phyloP scores from a whole-genome alignment of 108 stramenopile genomes.

The Nitzschia sp. region DNA sequence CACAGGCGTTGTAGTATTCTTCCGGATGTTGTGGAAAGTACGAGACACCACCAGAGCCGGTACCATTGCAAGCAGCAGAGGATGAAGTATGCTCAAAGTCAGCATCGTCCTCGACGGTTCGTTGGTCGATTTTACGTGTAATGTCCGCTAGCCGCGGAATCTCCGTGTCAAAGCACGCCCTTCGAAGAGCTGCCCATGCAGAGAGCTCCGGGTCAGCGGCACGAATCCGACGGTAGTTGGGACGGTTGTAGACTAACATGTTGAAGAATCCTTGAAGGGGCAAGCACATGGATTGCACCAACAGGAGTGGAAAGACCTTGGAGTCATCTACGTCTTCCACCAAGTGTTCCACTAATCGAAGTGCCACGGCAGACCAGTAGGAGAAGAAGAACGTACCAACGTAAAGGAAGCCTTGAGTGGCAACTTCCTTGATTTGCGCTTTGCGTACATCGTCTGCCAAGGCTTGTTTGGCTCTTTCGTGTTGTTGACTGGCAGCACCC shows the following conservation, averaged over 20 bases:
- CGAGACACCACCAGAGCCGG: background rate
- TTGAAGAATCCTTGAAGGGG: conserved; percentile 55
- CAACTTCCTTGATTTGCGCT: conserved; percentile 6
- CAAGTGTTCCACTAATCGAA: conserved; percentile 9
- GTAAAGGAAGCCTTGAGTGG: conserved; percentile 22
- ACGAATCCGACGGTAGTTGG: conserved; percentile 32
- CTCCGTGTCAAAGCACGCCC: background rate
- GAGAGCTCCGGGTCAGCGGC: background rate
- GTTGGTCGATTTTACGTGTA: background rate
- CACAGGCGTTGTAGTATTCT: background rate
- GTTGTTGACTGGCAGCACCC: background rate
- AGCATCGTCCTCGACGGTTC: background rate
- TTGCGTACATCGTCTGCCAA: background rate
- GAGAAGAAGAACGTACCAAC: conserved; percentile 12
- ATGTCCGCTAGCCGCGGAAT: background rate
- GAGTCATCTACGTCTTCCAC: background rate
- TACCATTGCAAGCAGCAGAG: no score
- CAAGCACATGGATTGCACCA: conserved; percentile 36
- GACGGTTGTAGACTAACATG: conserved; percentile 39
- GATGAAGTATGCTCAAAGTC: background rate
- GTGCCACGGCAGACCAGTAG: background rate
- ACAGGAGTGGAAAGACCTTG: conserved; percentile 19
- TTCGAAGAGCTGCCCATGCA: background rate
- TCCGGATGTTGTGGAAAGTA: background rate
- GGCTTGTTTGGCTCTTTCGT: background rate